Percentiles rank a stretch among this genome's conserved stretches.
phyloP scores from a whole-genome alignment of 2,329 filamentous ascomycete species.

The Clarireedia homoeocarpa region DNA sequence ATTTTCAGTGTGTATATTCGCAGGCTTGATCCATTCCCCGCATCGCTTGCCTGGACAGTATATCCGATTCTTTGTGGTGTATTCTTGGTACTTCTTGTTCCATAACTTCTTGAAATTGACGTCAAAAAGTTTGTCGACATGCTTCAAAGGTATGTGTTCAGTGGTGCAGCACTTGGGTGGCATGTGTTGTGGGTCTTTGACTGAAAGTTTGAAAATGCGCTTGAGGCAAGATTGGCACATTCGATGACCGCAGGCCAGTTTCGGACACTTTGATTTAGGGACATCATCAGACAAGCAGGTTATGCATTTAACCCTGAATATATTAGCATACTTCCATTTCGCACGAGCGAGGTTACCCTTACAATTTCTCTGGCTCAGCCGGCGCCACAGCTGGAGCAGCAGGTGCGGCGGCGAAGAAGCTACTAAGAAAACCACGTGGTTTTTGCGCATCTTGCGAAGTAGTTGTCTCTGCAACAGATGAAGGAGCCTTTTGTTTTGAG shows the following conservation, averaged over 20 bases:
- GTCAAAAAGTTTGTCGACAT: constrained; percentile 71
- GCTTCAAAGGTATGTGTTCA: constrained; percentile 64
- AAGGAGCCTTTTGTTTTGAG: constrained; percentile 11
- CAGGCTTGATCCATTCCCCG: constrained; percentile 72
- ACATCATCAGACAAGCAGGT: constrained; percentile 63
- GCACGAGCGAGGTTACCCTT: constrained; percentile 4
- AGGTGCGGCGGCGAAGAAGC: constrained; percentile 19
- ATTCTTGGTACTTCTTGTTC: constrained; percentile 76
- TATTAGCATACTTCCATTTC: constrained; percentile 12
- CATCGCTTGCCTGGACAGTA: constrained; percentile 71
- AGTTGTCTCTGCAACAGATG: constrained; percentile 13
- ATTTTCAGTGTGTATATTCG: constrained; percentile 52
- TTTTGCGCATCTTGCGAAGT: constrained; percentile 7
- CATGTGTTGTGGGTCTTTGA: constrained; percentile 74
- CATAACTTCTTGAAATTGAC: constrained; percentile 66
- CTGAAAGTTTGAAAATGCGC: constrained; percentile 65
- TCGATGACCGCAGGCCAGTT: constrained; percentile 69
- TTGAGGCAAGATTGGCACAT: constrained; percentile 76
- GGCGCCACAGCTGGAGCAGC: not conserved
- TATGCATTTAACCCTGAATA: constrained; percentile 58
- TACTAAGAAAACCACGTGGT: constrained; percentile 18
- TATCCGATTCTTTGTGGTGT: constrained; percentile 63
- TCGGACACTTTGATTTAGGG: constrained; percentile 54
- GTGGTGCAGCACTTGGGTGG: constrained; percentile 73
- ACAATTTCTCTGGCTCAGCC: constrained; percentile 25